Evolutionary conservation across 2,329 filamentous ascomycete genomes (phyloP).

Genomic region (Pseudopyricularia cyperi): DNA sequence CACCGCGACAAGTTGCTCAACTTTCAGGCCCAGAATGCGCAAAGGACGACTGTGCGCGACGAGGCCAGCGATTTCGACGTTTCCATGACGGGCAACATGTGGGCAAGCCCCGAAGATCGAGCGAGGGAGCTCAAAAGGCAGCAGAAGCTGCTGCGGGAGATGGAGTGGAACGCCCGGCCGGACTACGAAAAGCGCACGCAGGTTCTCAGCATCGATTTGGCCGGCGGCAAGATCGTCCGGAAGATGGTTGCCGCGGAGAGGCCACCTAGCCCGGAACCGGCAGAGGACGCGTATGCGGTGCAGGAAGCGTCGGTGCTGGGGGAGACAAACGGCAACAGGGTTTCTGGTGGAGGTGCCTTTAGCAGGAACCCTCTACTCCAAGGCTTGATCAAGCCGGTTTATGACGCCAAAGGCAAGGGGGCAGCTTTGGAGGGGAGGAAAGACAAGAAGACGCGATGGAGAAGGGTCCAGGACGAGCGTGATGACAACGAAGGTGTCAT

Average conservation of each 20-base stretch:
- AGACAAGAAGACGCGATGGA: constrained; percentile 34
- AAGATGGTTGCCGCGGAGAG: constrained; percentile 53
- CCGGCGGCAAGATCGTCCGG: constrained; percentile 62
- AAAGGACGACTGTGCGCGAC: constrained; percentile 72
- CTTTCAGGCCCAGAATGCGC: constrained; percentile 78
- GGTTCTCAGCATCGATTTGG: constrained; percentile 74
- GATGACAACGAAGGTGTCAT: constrained; percentile 46
- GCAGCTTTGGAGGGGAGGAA: constrained; percentile 26
- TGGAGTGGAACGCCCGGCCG: constrained; percentile 73
- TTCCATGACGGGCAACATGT: constrained; percentile 46
- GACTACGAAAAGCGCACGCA: constrained; percentile 83
- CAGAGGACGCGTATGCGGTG: constrained; percentile 14
- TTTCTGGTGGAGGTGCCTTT: constrained; percentile 41
- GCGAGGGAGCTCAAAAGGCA: constrained; percentile 75
- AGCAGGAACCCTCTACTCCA: constrained; percentile 56
- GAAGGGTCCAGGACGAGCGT: constrained; percentile 47
- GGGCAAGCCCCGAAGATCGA: constrained; percentile 72
- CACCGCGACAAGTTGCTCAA: constrained; percentile 70
- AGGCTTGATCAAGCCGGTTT: constrained; percentile 52
- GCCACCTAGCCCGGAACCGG: constrained; percentile 38
- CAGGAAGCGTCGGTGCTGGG: constrained; percentile 7
- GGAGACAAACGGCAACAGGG: constrained; percentile 22
- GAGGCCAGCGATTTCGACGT: constrained; percentile 59
- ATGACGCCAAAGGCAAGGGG: constrained; percentile 39
- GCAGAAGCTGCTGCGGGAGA: constrained; percentile 69